Percentiles rank a stretch among this genome's conserved stretches.
phyloP scores from a whole-genome alignment of 805 yeast species.

The Schizosaccharomyces octosporus region DNA sequence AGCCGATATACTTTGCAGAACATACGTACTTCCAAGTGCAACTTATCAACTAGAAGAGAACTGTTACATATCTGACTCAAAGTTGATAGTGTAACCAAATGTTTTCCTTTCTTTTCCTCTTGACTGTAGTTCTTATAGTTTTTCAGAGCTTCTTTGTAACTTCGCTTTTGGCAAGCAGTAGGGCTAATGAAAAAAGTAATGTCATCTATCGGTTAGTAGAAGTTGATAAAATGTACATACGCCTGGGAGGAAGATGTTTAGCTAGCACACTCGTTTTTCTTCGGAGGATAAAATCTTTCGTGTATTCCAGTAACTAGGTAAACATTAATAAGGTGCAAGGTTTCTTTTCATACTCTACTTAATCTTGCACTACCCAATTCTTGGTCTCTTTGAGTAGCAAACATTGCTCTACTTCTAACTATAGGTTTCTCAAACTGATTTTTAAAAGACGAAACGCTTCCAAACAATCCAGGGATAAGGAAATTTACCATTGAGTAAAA shows the following conservation, averaged over 20 bases:
- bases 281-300: not conserved
- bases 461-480: conserved; percentile 62
- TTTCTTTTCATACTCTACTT: conserved; percentile 16
- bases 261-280: not conserved
- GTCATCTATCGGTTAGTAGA: not conserved
- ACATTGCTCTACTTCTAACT: conserved; percentile 38
- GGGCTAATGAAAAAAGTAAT: not conserved
- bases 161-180: not conserved
- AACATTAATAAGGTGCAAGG: not conserved
- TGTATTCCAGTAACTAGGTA: not conserved
- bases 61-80: not conserved
- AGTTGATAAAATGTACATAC: not conserved
- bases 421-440: conserved; percentile 43
- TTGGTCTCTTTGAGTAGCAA: conserved; percentile 24
- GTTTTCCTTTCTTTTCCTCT: not conserved
- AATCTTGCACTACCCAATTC: conserved; percentile 38
- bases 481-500: conserved; percentile 62
- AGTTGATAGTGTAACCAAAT: not conserved
- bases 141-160: not conserved
- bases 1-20: not conserved
- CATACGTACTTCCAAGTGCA: not conserved
- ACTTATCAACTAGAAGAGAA: not conserved
- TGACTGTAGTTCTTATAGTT: not conserved
- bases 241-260: not conserved
- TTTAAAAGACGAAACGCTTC: conserved; percentile 25